These are phyloP conservation scores for Alternaria novae-zelandiae DNA, from an alignment of 2,329 filamentous ascomycete genomes.

Conservation along the genomic window DNA sequence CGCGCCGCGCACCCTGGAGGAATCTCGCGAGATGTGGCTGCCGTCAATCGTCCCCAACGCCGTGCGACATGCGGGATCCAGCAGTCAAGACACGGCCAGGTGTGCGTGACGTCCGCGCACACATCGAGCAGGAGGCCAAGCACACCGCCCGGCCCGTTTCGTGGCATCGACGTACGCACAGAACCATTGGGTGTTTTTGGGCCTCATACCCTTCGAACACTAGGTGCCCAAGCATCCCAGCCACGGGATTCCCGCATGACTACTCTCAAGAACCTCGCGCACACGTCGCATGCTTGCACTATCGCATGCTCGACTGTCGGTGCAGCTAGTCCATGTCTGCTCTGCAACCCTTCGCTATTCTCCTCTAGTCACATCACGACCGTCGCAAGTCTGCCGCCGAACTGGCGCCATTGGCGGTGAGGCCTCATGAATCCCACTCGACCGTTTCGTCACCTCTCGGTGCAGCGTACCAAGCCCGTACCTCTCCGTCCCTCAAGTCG, in stretches of 20 bases:
- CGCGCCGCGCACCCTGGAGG: background rate
- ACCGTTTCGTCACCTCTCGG: background rate
- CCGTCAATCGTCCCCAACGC: constrained; percentile 14
- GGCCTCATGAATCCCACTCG: constrained; percentile 1
- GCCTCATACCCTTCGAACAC: background rate
- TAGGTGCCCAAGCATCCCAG: background rate
- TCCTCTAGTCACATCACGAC: background rate
- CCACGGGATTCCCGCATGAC: constrained; percentile 10
- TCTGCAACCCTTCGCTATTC: background rate
- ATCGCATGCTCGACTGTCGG: constrained; percentile 11
- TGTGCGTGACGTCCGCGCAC: constrained; percentile 21
- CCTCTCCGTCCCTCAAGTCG: background rate
- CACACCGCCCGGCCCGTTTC: constrained; percentile 20
- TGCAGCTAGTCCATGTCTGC: background rate
- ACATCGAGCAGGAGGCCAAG: constrained; percentile 19
- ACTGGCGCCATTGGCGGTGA: constrained; percentile 16
- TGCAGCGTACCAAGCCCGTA: constrained; percentile 2
- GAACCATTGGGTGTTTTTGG: constrained; percentile 3
- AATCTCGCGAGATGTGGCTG: constrained; percentile 9
- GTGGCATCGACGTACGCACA: constrained; percentile 11
- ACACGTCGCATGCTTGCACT: constrained; percentile 10
- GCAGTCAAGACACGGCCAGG: constrained; percentile 13
- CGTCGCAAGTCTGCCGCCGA: background rate
- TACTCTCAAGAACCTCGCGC: background rate
- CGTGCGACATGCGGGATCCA: constrained; percentile 24